These are phyloP conservation scores for Sanghuangporus weigelae DNA, from an alignment of 1,284 basidiomycete species.

Conservation along the genomic window DNA sequence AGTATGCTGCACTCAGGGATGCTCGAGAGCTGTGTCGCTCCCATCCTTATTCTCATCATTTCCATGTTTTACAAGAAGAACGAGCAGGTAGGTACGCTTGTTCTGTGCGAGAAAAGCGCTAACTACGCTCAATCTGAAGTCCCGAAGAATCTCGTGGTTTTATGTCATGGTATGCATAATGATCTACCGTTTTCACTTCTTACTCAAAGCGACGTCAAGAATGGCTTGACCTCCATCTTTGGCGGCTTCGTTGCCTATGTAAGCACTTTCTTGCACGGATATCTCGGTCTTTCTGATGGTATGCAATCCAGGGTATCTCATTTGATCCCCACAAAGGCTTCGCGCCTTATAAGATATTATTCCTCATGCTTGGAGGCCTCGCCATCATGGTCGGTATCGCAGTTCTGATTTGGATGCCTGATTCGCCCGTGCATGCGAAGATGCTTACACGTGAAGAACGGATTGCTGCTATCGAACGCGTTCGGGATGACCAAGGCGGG, in stretches of 20 bases:
- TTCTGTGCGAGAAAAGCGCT: background rate
- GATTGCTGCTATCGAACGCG: slow-evolving; percentile 58
- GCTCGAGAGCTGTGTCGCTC: slow-evolving; percentile 61
- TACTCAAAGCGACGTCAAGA: slow-evolving; percentile 30
- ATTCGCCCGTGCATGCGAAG: slow-evolving; percentile 57
- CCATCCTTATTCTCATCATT: slow-evolving; percentile 57
- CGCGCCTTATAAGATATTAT: slow-evolving; percentile 59
- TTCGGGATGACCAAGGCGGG: slow-evolving; percentile 64
- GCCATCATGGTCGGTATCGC: slow-evolving; percentile 54
- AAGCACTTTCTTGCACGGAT: slow-evolving; percentile 15
- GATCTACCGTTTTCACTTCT: background rate
- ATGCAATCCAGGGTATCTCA: slow-evolving; percentile 44
- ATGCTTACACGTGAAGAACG: slow-evolving; percentile 56
- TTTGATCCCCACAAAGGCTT: slow-evolving; percentile 44
- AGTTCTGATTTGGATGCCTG: slow-evolving; percentile 59
- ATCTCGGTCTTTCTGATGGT: background rate
- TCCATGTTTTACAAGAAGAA: slow-evolving; percentile 69
- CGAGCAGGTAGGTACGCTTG: slow-evolving; percentile 42
- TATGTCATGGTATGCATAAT: slow-evolving; percentile 51
- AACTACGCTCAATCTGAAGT: slow-evolving; percentile 29
- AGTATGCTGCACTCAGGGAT: slow-evolving; percentile 38
- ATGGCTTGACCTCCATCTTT: slow-evolving; percentile 56
- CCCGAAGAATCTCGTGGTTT: slow-evolving; percentile 58
- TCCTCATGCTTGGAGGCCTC: slow-evolving; percentile 53
- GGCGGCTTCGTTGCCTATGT: slow-evolving; percentile 66